These are phyloP conservation scores for Beverwykella pulmonaria DNA, from an alignment of 495 filamentous ascomycete species.

Conservation along the genomic window DNA sequence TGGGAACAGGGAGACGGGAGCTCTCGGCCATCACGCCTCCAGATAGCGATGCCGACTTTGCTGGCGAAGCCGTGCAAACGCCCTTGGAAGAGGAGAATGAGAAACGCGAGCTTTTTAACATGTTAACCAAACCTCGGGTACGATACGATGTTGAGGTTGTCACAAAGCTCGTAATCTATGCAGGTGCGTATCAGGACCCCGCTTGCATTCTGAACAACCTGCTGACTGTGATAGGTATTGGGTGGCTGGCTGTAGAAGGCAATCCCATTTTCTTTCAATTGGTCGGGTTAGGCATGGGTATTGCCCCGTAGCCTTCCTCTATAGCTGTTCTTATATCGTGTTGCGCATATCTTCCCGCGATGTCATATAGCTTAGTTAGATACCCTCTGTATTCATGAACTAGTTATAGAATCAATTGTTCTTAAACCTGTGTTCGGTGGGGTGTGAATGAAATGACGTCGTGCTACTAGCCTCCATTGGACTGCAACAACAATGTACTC, in stretches of 20 bases:
- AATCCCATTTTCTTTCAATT: slow-evolving; percentile 69
- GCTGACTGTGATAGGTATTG: slow-evolving; percentile 62
- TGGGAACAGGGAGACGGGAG: slow-evolving; percentile 60
- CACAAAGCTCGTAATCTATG: slow-evolving; percentile 94
- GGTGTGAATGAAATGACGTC: too few species aligned
- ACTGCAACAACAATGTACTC: not conserved
- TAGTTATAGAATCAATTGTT: not conserved
- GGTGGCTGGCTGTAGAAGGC: slow-evolving; percentile 68
- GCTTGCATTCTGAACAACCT: not conserved
- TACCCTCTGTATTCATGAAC: slow-evolving; percentile 2
- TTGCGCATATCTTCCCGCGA: not conserved
- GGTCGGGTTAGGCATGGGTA: slow-evolving; percentile 58
- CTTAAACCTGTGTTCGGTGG: not conserved
- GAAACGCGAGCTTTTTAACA: slow-evolving; percentile 82
- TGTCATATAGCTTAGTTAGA: not conserved
- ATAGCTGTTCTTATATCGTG: not conserved
- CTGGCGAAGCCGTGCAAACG: slow-evolving; percentile 49
- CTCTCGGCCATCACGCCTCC: slow-evolving; percentile 48
- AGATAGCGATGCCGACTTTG: slow-evolving; percentile 36
- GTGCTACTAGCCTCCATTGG: not conserved
- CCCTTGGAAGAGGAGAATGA: slow-evolving; percentile 57
- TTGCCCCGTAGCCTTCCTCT: not conserved
- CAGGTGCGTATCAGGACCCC: slow-evolving; percentile 60
- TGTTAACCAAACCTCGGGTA: slow-evolving; percentile 82
- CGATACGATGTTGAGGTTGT: slow-evolving; percentile 97